phyloP scores from a whole-genome alignment of 2,329 filamentous ascomycete species.

The Arthrobotrys pseudoclavata region DNA sequence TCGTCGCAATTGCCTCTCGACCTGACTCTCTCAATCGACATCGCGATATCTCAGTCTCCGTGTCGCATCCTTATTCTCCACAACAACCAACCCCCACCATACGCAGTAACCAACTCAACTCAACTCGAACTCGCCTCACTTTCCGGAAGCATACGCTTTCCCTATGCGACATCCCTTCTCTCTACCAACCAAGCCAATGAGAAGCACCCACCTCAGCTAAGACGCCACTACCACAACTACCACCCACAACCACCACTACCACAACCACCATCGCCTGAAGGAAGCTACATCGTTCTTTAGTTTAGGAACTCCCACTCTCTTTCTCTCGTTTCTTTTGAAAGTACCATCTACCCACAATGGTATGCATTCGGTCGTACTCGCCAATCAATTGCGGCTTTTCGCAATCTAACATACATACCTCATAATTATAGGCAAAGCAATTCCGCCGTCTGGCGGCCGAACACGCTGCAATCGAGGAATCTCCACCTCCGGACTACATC shows the following conservation, averaged over 20 bases:
- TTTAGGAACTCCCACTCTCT: neutral
- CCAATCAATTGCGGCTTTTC: neutral
- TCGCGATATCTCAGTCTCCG: constrained; percentile 15
- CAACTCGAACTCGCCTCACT: constrained; percentile 1
- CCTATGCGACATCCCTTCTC: constrained; percentile 3
- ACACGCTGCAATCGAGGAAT: constrained; percentile 61
- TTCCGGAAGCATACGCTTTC: constrained; percentile 10
- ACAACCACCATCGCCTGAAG: neutral
- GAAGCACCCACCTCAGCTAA: constrained; percentile 27
- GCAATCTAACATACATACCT: neutral
- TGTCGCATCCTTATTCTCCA: constrained; percentile 14
- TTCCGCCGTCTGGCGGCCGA: constrained; percentile 63
- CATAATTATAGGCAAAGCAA: constrained; percentile 42
- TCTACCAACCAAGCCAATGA: constrained; percentile 23
- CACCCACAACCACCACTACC: neutral
- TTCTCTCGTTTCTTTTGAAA: neutral
- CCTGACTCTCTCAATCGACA: constrained; percentile 1
- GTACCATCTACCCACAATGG: constrained; percentile 11
- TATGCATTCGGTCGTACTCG: neutral
- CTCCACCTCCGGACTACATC: constrained; percentile 63
- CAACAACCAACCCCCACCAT: neutral
- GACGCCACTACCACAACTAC: constrained; percentile 1
- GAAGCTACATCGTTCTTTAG: neutral
- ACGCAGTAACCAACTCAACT: neutral
- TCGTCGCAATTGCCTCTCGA: constrained; percentile 5